Evolutionary conservation across 2,329 filamentous ascomycete species (phyloP), one percentile per base, ranked within the genome.

Genomic region (Xylariaceae sp.): DNA sequence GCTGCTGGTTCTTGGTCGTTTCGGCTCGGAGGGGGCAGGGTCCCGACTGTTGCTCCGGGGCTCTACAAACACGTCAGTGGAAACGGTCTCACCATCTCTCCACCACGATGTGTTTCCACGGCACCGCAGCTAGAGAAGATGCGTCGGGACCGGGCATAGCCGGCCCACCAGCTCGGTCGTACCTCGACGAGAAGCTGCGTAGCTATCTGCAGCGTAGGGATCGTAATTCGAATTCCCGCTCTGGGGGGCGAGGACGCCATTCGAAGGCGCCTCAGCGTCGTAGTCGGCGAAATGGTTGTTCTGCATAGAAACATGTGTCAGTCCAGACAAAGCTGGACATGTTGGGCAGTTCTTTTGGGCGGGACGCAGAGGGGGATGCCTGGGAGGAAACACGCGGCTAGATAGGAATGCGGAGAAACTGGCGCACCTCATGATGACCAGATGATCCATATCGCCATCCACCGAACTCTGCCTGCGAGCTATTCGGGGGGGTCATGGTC

Each of bases 401-500:
- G 27, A 30, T 8, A 30, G 18, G 12, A 18, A 16, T 19, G 24
- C 17, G 15, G 5, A 34, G 19, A 32, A 19, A 15, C 12, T 17
- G 29, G 47, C 50, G 46, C 29, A 57, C 53, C 40, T 54, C 47
- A 38, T 51, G 44, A 42, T 48, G 40, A 30, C 37, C 40, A 27
- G 42, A 45, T 21, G 44, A 37, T 29, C 36, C 24, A 26, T 50
- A 45, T 37, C 51, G 52, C 70, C 71, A 75, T 15, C 59, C 48
- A 30, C 60, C 57, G 24, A 57, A 60, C 29, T 68, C 60, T 29
- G 61, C 70, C 50, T 74, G 64, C 35, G 63, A 64, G 50, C 65
- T 71, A 43, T 60, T 61, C 12, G 69, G 62, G 37, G 68, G 65
- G 40, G 64, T 66, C 39, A 75, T 56, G 29, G 67, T 62, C 39